Evolutionary conservation across 805 yeast genomes (phyloP).

Genomic region (Saccharomyces kudriavzevii): DNA sequence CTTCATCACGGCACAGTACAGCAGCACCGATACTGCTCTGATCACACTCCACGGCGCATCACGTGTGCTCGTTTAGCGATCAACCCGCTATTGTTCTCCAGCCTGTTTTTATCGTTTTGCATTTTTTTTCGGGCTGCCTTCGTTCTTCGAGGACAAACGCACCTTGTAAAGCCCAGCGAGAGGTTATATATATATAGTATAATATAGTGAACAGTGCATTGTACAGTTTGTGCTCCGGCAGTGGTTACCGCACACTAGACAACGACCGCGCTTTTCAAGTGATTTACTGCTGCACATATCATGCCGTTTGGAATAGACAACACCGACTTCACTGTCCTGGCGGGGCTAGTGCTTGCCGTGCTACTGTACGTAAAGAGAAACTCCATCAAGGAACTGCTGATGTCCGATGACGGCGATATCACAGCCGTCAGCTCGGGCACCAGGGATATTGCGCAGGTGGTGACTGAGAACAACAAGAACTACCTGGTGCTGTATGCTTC

Average conservation of each 20-base stretch:
- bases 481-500: conserved; percentile 83
- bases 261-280: neutral
- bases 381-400: conserved; percentile 30
- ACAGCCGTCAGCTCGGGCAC: conserved; percentile 35
- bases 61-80: neutral
- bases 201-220: neutral
- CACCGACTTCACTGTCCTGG: conserved; percentile 47
- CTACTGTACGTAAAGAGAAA: conserved; percentile 63
- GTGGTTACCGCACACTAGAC: neutral
- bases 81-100: neutral
- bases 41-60: neutral
- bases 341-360: conserved; percentile 49
- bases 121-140: neutral
- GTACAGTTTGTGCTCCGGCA: neutral
- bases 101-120: neutral
- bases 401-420: conserved; percentile 31
- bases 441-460: conserved; percentile 50
- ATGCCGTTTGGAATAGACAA: neutral
- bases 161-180: neutral
- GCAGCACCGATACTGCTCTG: neutral
- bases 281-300: neutral
- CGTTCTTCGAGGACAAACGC: neutral
- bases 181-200: neutral
- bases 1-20: neutral
- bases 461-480: conserved; percentile 59